These are phyloP conservation scores for Purpureocillium lavendulum DNA, from an alignment of 2,329 filamentous ascomycete species.

Conservation along the genomic window DNA sequence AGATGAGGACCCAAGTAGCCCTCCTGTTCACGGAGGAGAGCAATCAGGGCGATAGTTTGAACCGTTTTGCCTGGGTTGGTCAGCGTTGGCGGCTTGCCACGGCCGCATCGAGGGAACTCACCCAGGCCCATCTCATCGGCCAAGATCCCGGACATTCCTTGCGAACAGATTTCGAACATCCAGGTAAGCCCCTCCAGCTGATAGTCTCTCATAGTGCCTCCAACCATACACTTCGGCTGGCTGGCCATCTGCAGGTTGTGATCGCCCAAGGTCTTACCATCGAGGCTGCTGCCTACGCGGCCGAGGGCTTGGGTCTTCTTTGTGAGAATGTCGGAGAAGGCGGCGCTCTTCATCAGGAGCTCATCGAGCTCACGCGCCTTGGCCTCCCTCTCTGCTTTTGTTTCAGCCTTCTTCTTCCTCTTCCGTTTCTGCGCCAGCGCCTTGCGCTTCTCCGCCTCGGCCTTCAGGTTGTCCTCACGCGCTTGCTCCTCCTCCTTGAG, in stretches of 20 bases:
- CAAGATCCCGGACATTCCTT: conserved; percentile 83
- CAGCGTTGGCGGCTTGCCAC: neutral
- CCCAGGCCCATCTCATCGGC: conserved; percentile 90
- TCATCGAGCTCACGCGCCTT: conserved; percentile 54
- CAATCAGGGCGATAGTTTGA: conserved; percentile 81
- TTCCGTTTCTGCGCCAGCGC: conserved; percentile 27
- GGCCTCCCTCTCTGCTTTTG: conserved; percentile 44
- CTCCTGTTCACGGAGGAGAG: conserved; percentile 79
- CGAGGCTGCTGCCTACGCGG: conserved; percentile 50
- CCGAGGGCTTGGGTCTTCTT: conserved; percentile 56
- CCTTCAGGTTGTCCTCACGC: conserved; percentile 29
- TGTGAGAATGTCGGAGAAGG: conserved; percentile 54
- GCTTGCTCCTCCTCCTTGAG: conserved; percentile 28
- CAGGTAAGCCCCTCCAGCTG: conserved; percentile 92
- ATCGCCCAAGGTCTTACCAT: conserved; percentile 51
- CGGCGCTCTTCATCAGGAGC: conserved; percentile 48
- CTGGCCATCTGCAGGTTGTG: conserved; percentile 70
- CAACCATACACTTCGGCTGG: conserved; percentile 77
- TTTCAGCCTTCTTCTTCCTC: conserved; percentile 43
- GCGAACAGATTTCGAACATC: conserved; percentile 75
- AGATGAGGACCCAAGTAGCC: conserved; percentile 79
- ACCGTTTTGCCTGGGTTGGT: conserved; percentile 66
- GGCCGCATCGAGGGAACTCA: conserved; percentile 18
- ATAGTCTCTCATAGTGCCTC: conserved; percentile 88
- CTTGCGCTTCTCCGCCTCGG: conserved; percentile 37